phyloP scores from a whole-genome alignment of 495 filamentous ascomycete genomes.

The Aspergillus sparsus region DNA sequence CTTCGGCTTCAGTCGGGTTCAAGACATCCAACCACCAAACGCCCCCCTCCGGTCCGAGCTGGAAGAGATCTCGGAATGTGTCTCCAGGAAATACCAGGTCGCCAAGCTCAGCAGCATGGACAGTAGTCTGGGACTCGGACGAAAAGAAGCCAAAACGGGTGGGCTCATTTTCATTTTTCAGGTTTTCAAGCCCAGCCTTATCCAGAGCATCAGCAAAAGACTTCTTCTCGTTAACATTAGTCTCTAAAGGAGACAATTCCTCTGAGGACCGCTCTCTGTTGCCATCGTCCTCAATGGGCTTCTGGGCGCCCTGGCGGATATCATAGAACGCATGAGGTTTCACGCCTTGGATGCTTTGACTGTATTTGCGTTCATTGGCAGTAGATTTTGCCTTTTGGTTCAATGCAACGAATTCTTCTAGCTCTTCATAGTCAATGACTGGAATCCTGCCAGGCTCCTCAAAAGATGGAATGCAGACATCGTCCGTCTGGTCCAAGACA shows the following conservation, averaged over 20 bases:
- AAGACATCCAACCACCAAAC: constrained; percentile 96
- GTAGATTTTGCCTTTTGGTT: constrained; percentile 45
- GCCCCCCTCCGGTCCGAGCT: constrained; percentile 69
- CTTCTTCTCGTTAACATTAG: constrained; percentile 25
- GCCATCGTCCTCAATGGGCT: constrained; percentile 27
- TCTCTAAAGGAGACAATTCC: constrained; percentile 20
- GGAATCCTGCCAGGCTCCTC: constrained; percentile 58
- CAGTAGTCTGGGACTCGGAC: constrained; percentile 84
- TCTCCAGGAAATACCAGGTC: constrained; percentile 87
- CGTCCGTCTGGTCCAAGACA: constrained; percentile 60
- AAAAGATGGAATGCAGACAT: constrained; percentile 74
- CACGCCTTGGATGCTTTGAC: constrained; percentile 52
- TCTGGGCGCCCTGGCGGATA: constrained; percentile 48
- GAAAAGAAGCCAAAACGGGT: constrained; percentile 95
- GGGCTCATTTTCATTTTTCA: constrained; percentile 54
- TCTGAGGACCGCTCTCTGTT: constrained; percentile 32
- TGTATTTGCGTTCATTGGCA: constrained; percentile 48
- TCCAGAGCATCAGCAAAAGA: constrained; percentile 28
- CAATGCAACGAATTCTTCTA: constrained; percentile 81
- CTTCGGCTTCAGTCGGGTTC: constrained; percentile 85
- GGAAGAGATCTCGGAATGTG: constrained; percentile 84
- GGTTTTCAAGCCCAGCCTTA: constrained; percentile 36
- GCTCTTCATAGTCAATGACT: constrained; percentile 81
- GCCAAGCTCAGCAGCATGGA: constrained; percentile 85
- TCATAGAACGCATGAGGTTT: constrained; percentile 64